These are phyloP conservation scores for Guadua angustifolia DNA, from an alignment of 176 grass and related monocot species.

Conservation along the genomic window DNA sequence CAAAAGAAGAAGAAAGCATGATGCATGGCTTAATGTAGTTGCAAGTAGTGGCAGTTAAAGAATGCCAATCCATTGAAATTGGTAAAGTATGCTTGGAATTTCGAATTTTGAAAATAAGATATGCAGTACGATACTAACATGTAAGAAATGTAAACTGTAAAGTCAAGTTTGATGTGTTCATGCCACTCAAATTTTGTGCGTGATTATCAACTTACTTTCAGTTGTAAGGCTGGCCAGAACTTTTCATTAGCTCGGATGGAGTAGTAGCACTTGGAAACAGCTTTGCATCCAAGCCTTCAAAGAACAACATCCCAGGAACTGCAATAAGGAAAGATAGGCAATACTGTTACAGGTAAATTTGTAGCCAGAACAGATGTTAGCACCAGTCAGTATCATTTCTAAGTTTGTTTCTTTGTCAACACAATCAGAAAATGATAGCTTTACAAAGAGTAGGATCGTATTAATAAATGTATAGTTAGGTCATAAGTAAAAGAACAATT, in stretches of 20 bases:
- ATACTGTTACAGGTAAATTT: not conserved
- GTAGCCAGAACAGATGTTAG: not conserved
- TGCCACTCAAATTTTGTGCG: not conserved
- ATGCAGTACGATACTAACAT: not conserved
- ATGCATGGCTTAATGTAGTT: not conserved
- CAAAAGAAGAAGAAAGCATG: not conserved
- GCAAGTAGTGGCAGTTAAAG: not conserved
- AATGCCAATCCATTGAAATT: not conserved
- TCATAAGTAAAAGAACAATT: not conserved
- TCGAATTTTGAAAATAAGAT: not conserved
- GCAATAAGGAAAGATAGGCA: not conserved
- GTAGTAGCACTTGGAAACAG: slow-evolving; percentile 10
- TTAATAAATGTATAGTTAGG: not conserved
- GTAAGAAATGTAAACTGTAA: slow-evolving; percentile 22
- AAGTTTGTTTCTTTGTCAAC: not conserved
- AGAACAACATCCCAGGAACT: not conserved
- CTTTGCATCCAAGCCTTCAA: slow-evolving; percentile 9
- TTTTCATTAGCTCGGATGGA: not conserved
- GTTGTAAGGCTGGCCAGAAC: not conserved
- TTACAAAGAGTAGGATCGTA: not conserved
- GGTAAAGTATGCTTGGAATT: not conserved
- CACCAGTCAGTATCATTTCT: not conserved
- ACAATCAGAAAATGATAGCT: not conserved
- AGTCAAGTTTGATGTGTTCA: not conserved
- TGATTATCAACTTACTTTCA: not conserved